Base-by-base conservation (phyloP, 2,329 filamentous ascomycete species). In the Cordyceps farinosa region DNA sequence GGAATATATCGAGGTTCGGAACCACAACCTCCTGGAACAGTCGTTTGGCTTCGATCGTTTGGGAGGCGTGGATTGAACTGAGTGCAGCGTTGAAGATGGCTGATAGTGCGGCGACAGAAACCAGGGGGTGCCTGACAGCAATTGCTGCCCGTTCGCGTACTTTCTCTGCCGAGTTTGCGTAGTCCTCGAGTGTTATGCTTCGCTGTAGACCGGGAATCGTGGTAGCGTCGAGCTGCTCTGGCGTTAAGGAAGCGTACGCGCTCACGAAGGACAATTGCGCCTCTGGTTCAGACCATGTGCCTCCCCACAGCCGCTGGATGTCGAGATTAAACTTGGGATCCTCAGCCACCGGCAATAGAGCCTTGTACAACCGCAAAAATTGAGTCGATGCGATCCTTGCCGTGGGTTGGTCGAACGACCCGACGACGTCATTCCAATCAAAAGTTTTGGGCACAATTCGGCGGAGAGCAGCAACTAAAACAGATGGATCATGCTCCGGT, bases 211-310 rank as follows among this genome's bases (percentile, higher is more conserved):
- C 87, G 1, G 92, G 94, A 64, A 98, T 95, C 42, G 90, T 90
- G 13, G 88, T 90, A 3, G 91, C 90, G 73, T 98, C 92, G 32
- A 97, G 82, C 70, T 93, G 86, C 34, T 91, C 85, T 0, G 89
- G 84, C 13, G 84, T 85, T 63, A 93, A 84, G 4, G 90, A 90
- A 29, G 94, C 83, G 73, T 94, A 97, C 22, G 92, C 92, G 66
- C 90, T 89, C 61, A 98, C 86, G 73, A 98, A 97, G n/a, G 93
- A 96, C 42, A 99, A 80, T 67, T 98, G 94, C 0, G 95, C 91
- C 66, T 96, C 88, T 15, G 90, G 85, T 68, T 96, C 86, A 66
- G 89, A 87, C 94, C 96, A 99, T 66, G 86, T 81, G 70, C 93
- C 93, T 64, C 93, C 93, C 93, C 95, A 98, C 29, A 99, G 80